These are phyloP conservation scores for Juglanconis sp. DNA, from an alignment of 2,329 filamentous ascomycete genomes.

Conservation along the genomic window DNA sequence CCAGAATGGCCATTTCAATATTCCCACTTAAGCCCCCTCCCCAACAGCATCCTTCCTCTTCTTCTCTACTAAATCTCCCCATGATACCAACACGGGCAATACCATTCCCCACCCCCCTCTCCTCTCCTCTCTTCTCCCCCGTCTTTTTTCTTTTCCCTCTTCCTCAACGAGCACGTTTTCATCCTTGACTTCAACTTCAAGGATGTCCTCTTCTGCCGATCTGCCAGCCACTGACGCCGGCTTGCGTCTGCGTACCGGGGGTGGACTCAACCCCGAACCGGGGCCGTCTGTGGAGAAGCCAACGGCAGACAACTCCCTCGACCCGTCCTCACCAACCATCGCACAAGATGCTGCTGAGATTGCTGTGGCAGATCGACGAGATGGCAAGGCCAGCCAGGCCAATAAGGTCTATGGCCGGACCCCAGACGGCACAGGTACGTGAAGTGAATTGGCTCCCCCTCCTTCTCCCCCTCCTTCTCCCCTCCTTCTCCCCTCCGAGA, in stretches of 20 bases:
- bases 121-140: background rate
- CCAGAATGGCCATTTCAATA: background rate
- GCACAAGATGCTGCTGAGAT: background rate
- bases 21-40: background rate
- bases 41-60: background rate
- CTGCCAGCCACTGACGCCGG: conserved; percentile 27
- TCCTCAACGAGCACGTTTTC: conserved; percentile 4
- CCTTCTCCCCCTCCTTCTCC: background rate
- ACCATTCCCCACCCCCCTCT: background rate
- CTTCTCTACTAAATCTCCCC: background rate
- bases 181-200: conserved; percentile 19
- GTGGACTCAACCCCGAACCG: background rate
- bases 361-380: conserved; percentile 7
- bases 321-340: conserved; percentile 3
- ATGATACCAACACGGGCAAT: background rate
- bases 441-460: background rate
- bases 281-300: conserved; percentile 3
- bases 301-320: conserved; percentile 6
- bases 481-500: background rate
- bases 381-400: conserved; percentile 24
- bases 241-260: conserved; percentile 19
- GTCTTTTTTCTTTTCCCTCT: background rate
- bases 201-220: conserved; percentile 23
- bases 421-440: conserved; percentile 80
- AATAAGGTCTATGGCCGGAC: conserved; percentile 89